Percentiles rank a stretch among this genome's conserved stretches.
Evolutionary conservation across 108 stramenopile species (phyloP).

Genomic region (Schizochytrium sp.): DNA sequence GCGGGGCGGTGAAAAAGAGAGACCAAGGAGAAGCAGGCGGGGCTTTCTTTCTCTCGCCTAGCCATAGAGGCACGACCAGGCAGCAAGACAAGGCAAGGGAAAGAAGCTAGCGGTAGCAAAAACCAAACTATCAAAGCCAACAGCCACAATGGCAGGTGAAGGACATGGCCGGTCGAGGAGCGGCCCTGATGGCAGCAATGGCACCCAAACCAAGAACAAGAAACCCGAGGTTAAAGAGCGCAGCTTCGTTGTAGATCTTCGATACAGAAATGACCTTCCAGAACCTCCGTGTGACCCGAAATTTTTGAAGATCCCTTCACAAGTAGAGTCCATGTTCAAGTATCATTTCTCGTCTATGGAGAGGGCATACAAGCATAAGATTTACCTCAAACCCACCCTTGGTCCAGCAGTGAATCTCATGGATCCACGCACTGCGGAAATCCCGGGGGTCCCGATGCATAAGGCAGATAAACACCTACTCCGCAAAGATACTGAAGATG

Average conservation of each 20-base stretch:
- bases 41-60: too few species aligned
- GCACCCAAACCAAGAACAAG: too few species aligned
- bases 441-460: neutral
- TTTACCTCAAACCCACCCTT: conserved; percentile 28
- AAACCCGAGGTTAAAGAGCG: neutral
- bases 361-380: conserved; percentile 35
- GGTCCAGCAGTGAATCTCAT: conserved; percentile 50
- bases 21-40: too few species aligned
- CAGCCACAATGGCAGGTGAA: too few species aligned
- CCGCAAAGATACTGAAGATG: conserved; percentile 35
- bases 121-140: too few species aligned
- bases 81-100: too few species aligned
- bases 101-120: too few species aligned
- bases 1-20: too few species aligned
- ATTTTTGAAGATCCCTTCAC: conserved; percentile 45
- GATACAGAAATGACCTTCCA: conserved; percentile 36
- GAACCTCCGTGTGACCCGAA: conserved; percentile 43
- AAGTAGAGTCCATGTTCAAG: conserved; percentile 35
- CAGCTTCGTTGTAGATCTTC: conserved; percentile 26
- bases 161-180: too few species aligned
- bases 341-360: conserved; percentile 59
- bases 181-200: too few species aligned
- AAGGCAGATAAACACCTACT: neutral
- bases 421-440: conserved; percentile 46
- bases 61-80: too few species aligned